phyloP scores from a whole-genome alignment of 176 grass and related monocot genomes.

The Aegilops bicornis region DNA sequence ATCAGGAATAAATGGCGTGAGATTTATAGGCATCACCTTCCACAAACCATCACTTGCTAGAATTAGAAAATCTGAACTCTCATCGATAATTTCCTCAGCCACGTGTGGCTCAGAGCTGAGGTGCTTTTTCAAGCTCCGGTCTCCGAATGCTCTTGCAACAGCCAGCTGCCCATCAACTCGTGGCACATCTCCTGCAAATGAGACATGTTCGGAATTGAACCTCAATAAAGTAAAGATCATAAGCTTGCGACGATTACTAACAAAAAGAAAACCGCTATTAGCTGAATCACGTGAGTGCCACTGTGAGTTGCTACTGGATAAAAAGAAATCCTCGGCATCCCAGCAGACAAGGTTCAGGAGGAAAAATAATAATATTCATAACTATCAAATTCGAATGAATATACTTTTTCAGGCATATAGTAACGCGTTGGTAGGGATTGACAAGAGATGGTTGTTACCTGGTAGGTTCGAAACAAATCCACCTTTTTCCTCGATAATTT shows the following conservation, averaged over 20 bases:
- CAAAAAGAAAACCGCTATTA: slow-evolving; percentile 24
- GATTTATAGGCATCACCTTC: slow-evolving; percentile 67
- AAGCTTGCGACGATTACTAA: background rate
- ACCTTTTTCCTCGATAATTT: slow-evolving; percentile 75
- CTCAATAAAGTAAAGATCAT: background rate
- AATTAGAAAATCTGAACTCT: slow-evolving; percentile 70
- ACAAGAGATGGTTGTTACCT: slow-evolving; percentile 42
- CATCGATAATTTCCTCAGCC: slow-evolving; percentile 47
- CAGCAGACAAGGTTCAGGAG: background rate
- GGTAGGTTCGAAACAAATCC: slow-evolving; percentile 95
- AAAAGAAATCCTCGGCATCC: background rate
- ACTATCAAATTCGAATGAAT: background rate
- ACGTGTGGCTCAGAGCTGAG: slow-evolving; percentile 89
- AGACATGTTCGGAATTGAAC: slow-evolving; percentile 19
- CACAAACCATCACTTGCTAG: slow-evolving; percentile 97
- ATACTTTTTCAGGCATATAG: background rate
- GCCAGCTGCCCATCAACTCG: slow-evolving; percentile 95
- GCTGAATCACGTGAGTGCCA: background rate
- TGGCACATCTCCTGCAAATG: slow-evolving; percentile 80
- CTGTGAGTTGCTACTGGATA: background rate
- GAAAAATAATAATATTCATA: background rate
- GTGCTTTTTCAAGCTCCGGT: slow-evolving; percentile 87
- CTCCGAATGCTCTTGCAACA: slow-evolving; percentile 94
- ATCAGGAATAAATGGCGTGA: slow-evolving; percentile 7
- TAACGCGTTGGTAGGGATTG: background rate